Base-by-base conservation (phyloP, 495 filamentous ascomycete genomes). In the Umbilicaria muhlenbergii region DNA sequence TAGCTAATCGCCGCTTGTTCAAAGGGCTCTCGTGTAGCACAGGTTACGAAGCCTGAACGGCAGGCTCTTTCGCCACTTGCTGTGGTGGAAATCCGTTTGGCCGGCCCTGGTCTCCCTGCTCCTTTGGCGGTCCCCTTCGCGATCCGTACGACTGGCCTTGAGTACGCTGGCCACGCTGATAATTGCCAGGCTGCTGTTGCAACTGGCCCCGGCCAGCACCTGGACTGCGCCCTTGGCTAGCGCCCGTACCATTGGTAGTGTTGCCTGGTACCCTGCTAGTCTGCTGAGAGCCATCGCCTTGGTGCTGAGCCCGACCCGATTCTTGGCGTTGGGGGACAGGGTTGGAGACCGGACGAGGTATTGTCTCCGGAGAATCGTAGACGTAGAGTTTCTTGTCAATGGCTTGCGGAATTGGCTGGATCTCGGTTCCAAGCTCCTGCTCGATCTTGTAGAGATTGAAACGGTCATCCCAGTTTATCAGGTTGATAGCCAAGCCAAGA, bases 401-500 rank as follows among this genome's bases (percentile, higher is more conserved):
- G 46, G 75, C 80, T 35, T 77, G 73, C 19, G 92, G 92, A 53
- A 99, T 99, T 24, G 91, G 80, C 49, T 87, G 83, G 50, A 99
- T 99, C 63, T 99, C 92, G 6, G 91, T 96, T 34, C 88, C 89
- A 15, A 99, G 69, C 50, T 99, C 91, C 43, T 92, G 84, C 59
- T 99, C 91, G 54, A 99, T 95, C 58, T 88, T 92, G 68, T 96
- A 99, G 11, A 99, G 71, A 61, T 96, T 99, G 74, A 93, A 96
- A 21, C 91, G 78, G 59, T 99, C 91, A 46, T 96, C 91, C 91
- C 91, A 99, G 57, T 89, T 95, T 67, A 99, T 96, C 53, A 99
- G 71, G 58, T 99, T 99, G 62, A 99, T 99, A 40, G 91, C 91
- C 50, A 99, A 70, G 68, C 91, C 91, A 57, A 96, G 70, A 65